These are phyloP conservation scores for Ilyonectria mors-panacis DNA, from an alignment of 2,329 filamentous ascomycete species.

Conservation along the genomic window DNA sequence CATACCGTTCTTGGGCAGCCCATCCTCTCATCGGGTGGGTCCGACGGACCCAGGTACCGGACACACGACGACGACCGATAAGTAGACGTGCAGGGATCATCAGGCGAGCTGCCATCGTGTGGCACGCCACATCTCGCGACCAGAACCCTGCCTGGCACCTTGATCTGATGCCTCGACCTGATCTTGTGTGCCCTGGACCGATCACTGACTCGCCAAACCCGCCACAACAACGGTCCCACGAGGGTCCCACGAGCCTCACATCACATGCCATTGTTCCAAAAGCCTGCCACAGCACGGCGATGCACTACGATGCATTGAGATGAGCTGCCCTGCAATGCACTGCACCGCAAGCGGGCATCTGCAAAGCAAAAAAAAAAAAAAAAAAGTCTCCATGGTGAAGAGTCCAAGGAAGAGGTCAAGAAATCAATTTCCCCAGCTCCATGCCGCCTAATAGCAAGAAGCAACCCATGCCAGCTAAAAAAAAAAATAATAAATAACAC, in stretches of 20 bases:
- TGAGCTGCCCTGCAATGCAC: not conserved
- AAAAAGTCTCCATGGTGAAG: constrained; percentile 22
- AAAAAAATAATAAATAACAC: constrained; percentile 32
- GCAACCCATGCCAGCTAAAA: constrained; percentile 38
- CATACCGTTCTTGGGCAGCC: constrained; percentile 29
- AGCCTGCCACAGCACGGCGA: constrained; percentile 6
- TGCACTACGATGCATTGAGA: not conserved
- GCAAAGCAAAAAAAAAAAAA: constrained; percentile 27
- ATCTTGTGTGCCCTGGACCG: constrained; percentile 41
- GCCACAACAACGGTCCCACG: constrained; percentile 27
- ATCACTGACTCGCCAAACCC: constrained; percentile 38
- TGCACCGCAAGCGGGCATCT: constrained; percentile 5
- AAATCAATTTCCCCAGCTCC: constrained; percentile 48
- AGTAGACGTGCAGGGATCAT: constrained; percentile 46
- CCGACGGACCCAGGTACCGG: constrained; percentile 35
- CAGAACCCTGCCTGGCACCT: constrained; percentile 38
- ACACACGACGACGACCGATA: constrained; percentile 44
- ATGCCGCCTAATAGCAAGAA: constrained; percentile 36
- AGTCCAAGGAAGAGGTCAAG: constrained; percentile 39
- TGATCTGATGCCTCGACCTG: constrained; percentile 46
- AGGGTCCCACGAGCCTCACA: constrained; percentile 38
- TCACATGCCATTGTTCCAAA: constrained; percentile 37
- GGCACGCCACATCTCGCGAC: constrained; percentile 49
- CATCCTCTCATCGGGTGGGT: constrained; percentile 29
- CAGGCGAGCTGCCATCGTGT: constrained; percentile 46